Evolutionary conservation across 305 asterid species (phyloP).

Genomic region (Solanum hybrid): DNA sequence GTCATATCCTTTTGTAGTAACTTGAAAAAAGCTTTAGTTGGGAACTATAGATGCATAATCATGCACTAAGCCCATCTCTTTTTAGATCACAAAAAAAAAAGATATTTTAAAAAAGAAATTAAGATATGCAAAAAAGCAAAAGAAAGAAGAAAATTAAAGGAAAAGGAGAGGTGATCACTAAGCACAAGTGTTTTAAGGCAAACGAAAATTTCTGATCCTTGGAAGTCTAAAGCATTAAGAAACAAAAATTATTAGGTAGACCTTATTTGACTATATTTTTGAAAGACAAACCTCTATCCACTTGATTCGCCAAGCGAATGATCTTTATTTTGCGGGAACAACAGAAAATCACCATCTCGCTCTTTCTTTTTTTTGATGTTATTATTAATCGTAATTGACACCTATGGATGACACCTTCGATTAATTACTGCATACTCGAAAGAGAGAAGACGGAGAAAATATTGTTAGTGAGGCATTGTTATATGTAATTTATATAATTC

Average conservation of each 20-base stretch:
- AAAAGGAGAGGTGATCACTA: neutral
- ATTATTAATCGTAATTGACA: no score
- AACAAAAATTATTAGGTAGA: neutral
- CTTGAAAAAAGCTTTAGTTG: neutral
- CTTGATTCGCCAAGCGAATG: no score
- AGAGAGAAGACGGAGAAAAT: neutral
- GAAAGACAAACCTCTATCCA: no score
- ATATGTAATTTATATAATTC: neutral
- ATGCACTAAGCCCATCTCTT: neutral
- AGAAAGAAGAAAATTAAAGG: neutral
- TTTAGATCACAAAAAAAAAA: neutral
- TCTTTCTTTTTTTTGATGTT: no score
- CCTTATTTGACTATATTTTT: neutral
- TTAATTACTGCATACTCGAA: no score
- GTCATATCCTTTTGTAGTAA: slow-evolving; percentile 2
- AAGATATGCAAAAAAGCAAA: neutral
- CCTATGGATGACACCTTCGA: neutral
- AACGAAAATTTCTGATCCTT: neutral
- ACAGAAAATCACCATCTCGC: no score
- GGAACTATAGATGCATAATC: neutral
- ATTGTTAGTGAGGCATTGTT: no score
- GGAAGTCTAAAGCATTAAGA: neutral
- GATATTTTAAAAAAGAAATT: neutral
- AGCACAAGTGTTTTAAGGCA: neutral
- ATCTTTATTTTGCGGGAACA: no score